A percentile compares a stretch with the other conserved stretches of the same genome.
Conservation (phyloP, 2,329 filamentous ascomycete species). For the Fusarium sp. region DNA sequence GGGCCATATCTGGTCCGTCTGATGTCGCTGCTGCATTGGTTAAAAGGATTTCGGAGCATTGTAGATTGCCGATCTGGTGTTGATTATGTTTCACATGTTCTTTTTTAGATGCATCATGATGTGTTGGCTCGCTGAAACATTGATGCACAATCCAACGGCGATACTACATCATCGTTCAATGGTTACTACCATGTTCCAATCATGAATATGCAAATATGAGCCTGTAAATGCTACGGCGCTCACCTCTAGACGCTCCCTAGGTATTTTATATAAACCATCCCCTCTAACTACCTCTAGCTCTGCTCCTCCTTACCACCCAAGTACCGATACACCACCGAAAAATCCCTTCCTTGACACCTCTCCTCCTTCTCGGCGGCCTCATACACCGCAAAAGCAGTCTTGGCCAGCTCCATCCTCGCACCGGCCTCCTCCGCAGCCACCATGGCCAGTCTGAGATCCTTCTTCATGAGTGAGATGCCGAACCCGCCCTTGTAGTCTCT, state of each 20-base stretch:
- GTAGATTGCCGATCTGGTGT: constrained; percentile 28
- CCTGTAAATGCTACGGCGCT: not conserved
- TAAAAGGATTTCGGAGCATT: constrained; percentile 31
- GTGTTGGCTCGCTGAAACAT: too few relatives aligned
- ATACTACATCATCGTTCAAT: too few relatives aligned
- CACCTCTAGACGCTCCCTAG: not conserved
- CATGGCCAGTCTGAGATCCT: constrained; percentile 81
- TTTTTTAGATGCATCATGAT: too few relatives aligned
- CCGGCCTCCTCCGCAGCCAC: constrained; percentile 77
- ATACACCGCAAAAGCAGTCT: constrained; percentile 75
- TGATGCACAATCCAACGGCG: too few relatives aligned
- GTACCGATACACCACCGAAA: constrained; percentile 85
- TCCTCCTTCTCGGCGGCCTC: constrained; percentile 73
- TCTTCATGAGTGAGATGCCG: constrained; percentile 82
- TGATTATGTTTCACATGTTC: not conserved
- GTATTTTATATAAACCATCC: constrained; percentile 4
- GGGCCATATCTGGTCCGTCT: constrained; percentile 28
- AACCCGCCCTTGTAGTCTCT: constrained; percentile 84
- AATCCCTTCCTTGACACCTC: constrained; percentile 77
- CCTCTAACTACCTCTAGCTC: not conserved
- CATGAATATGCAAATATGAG: too few relatives aligned
- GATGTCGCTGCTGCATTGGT: not conserved
- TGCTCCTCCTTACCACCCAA: constrained; percentile 66
- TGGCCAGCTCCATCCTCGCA: constrained; percentile 74
- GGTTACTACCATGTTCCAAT: too few relatives aligned